Percentiles rank a stretch among this genome's conserved stretches.
These are phyloP conservation scores for Kwoniella newhampshirensis DNA, from an alignment of 768 basidiomycete genomes.

Conservation along the genomic window DNA sequence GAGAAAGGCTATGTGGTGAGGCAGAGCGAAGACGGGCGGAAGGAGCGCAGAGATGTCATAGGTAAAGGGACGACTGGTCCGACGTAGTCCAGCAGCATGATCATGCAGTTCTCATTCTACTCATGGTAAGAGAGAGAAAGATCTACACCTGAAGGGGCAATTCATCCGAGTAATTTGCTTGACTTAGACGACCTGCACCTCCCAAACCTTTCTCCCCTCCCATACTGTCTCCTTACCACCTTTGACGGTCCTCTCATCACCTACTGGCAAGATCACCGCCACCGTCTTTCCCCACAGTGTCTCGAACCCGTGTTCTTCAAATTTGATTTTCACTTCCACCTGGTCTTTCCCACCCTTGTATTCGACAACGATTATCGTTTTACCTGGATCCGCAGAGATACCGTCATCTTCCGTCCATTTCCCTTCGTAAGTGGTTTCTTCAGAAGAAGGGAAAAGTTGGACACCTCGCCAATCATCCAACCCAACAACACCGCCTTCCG, in stretches of 20 bases:
- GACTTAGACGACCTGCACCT: conserved; percentile 7
- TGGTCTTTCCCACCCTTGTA: conserved; percentile 28
- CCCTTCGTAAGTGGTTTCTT: conserved; percentile 18
- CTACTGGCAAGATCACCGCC: conserved; percentile 39
- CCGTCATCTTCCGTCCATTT: conserved; percentile 54
- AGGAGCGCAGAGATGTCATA: too few relatives aligned
- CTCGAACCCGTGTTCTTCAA: conserved; percentile 37
- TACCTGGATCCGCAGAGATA: conserved; percentile 36
- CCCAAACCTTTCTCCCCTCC: conserved; percentile 30
- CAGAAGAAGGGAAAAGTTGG: conserved; percentile 47
- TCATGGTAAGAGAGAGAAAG: too few relatives aligned
- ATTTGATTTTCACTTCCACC: conserved; percentile 34
- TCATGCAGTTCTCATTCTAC: too few relatives aligned
- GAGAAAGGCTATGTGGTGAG: not conserved
- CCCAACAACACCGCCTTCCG: conserved; percentile 46
- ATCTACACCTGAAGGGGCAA: too few relatives aligned
- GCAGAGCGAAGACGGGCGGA: not conserved
- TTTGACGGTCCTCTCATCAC: conserved; percentile 39
- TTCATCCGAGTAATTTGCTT: not conserved
- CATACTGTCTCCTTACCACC: conserved; percentile 27
- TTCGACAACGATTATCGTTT: conserved; percentile 33
- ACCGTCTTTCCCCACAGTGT: conserved; percentile 42
- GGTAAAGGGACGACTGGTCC: too few relatives aligned
- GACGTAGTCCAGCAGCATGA: too few relatives aligned
- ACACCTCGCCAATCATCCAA: conserved; percentile 53